Evolutionary conservation across 768 basidiomycete species (phyloP), one percentile per base, ranked within the genome.

Genomic region (Coprinopsis cinerea): DNA sequence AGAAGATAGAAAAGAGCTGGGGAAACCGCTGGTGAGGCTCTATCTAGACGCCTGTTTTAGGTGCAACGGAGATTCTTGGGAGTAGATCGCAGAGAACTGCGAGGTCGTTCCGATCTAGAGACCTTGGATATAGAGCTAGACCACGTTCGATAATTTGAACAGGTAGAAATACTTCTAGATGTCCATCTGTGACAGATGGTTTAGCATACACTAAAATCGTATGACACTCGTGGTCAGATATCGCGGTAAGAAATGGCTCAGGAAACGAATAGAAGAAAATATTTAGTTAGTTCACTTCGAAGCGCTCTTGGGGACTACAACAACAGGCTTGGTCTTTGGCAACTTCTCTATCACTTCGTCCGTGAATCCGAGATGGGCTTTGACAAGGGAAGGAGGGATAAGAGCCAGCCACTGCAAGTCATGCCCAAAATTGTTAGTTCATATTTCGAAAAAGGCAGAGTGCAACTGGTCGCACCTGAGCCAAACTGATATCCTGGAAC

Each of bases 321-420:
- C 64, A 17, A 57, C 46, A 2, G 64, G 65, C 52, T 75, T 73
- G 15, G 60, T 67, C 58, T 72, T 74, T 47, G 61, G 67, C 44
- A 76, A 51, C 18, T 55, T 35, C 1, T 61, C 57, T 25, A 71
- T 64, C 2, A 62, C 65, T 6, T 59, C 65, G 48, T 67, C 67
- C 26, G 66, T 65, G 6, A 75, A 49, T 25, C 65, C 66, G 22
- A 73, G 63, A 40, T 73, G 68, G 7, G 67, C 70, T 53, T 74
- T 61, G 36, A 76, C 74, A 36, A 76, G 26, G 6, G 60, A 66
- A 2, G 70, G 68, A 18, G 73, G 72, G 1, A 65, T 71, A 51
- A 74, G 52, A 0, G 72, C 72, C 25, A 75, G 57, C 74, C 73
- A 75, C 65, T 68, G 47, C 13, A 27, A 34, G 22, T 44, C 6